phyloP scores from a whole-genome alignment of 1,139 yeast species.

The Saccharomycopsis crataegensis region DNA sequence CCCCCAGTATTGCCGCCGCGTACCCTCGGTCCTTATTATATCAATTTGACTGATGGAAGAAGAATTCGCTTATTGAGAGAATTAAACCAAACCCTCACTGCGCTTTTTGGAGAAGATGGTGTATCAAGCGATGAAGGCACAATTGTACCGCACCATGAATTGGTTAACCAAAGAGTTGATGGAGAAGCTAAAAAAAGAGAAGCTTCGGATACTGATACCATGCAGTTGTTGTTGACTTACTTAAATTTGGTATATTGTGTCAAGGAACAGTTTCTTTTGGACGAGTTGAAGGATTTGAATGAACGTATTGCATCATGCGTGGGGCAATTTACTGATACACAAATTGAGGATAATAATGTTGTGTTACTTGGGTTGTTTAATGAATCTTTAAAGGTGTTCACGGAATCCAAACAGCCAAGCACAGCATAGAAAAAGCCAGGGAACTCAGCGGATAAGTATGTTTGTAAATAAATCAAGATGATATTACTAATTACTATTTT shows the following conservation, averaged over 20 bases:
- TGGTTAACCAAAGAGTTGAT: conserved; percentile 26
- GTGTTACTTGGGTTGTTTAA: conserved; percentile 1
- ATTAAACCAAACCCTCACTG: too few relatives aligned
- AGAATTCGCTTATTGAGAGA: conserved; percentile 23
- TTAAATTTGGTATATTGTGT: conserved; percentile 44
- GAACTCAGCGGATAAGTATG: too few relatives aligned
- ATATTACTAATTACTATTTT: too few relatives aligned
- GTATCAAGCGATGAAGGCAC: too few relatives aligned
- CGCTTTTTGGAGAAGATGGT: too few relatives aligned
- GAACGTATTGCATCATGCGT: neutral
- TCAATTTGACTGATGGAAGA: conserved; percentile 34
- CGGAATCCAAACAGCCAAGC: too few relatives aligned
- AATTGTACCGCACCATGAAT: conserved; percentile 20
- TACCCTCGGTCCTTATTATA: conserved; percentile 27
- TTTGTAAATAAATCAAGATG: too few relatives aligned
- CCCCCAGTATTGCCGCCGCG: conserved; percentile 28
- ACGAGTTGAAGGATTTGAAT: conserved; percentile 5
- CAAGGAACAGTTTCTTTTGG: conserved; percentile 22
- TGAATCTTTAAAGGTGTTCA: neutral
- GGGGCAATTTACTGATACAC: neutral
- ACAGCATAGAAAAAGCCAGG: too few relatives aligned
- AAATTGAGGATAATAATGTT: neutral
- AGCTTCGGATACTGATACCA: conserved; percentile 22
- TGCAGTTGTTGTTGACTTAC: conserved; percentile 44
- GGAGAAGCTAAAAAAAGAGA: conserved; percentile 14